These are phyloP conservation scores for Balansia obtecta DNA, from an alignment of 2,329 filamentous ascomycete genomes.

Conservation along the genomic window DNA sequence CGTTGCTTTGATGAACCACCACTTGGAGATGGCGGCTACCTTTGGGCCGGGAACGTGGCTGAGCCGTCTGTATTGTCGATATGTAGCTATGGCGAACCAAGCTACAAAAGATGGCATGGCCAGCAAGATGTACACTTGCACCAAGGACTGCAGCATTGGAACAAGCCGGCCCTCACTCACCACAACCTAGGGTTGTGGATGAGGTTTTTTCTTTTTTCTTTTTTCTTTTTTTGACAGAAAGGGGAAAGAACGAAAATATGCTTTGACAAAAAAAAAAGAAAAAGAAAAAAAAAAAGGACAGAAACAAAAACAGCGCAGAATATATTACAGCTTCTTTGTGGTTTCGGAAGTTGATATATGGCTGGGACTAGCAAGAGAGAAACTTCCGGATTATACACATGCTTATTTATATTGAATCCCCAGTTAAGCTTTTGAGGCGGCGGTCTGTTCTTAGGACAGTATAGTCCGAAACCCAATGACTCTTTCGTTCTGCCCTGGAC, in stretches of 20 bases:
- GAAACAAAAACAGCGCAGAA: not conserved
- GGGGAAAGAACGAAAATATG: no score
- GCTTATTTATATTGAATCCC: not conserved
- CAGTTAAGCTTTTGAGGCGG: not conserved
- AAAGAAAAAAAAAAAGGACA: no score
- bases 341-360: no score
- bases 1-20: constrained; percentile 24
- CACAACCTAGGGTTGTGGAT: not conserved
- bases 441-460: not conserved
- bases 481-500: not conserved
- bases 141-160: not conserved
- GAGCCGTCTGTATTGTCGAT: constrained; percentile 22
- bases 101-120: constrained; percentile 4
- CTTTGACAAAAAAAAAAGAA: no score
- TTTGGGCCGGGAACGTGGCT: constrained; percentile 27
- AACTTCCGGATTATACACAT: not conserved
- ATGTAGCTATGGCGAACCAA: constrained; percentile 6
- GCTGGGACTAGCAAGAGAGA: not conserved
- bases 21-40: constrained; percentile 24
- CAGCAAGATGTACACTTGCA: constrained; percentile 1
- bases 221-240: not conserved
- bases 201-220: not conserved
- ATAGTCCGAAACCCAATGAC: not conserved
- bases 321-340: not conserved
- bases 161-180: not conserved